A percentile compares a stretch with the other conserved stretches of the same genome.
Conservation (phyloP, 805 yeast genomes). For the Nakazawaea siamensis region DNA sequence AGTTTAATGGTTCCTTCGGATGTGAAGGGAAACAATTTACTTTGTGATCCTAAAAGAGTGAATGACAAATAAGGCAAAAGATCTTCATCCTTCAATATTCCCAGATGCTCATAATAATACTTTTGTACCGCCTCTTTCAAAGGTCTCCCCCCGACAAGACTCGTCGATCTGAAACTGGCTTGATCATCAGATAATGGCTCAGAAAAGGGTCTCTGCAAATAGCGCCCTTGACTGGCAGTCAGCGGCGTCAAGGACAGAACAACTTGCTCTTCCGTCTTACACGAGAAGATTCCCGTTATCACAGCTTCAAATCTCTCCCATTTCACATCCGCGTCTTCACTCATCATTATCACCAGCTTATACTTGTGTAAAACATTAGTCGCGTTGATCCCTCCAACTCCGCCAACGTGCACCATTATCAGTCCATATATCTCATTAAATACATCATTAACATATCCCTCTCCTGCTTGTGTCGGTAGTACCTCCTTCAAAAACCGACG, state of each 20-base stretch:
- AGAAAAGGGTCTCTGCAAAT: neutral
- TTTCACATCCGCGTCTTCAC: slow-evolving; percentile 14
- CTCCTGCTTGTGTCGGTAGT: slow-evolving; percentile 29
- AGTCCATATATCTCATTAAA: slow-evolving; percentile 7
- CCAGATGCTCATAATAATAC: slow-evolving; percentile 22
- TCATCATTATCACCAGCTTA: slow-evolving; percentile 17
- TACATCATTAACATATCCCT: slow-evolving; percentile 24
- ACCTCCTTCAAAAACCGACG: slow-evolving; percentile 27
- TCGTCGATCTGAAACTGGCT: slow-evolving; percentile 6
- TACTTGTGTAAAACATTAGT: slow-evolving; percentile 11
- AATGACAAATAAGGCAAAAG: slow-evolving; percentile 41
- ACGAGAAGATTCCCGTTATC: slow-evolving; percentile 22
- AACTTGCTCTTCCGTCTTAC: slow-evolving; percentile 24
- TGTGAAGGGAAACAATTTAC: slow-evolving; percentile 42
- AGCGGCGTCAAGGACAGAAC: slow-evolving; percentile 28
- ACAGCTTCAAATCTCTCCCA: slow-evolving; percentile 28
- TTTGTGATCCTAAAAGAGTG: slow-evolving; percentile 54
- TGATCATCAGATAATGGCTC: slow-evolving; percentile 1
- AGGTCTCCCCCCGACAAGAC: slow-evolving; percentile 13
- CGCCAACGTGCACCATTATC: neutral
- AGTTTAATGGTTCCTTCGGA: slow-evolving; percentile 24
- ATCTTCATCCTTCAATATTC: slow-evolving; percentile 28
- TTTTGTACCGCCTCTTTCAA: slow-evolving; percentile 22
- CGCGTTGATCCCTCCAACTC: slow-evolving; percentile 2
- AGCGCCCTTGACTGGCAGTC: neutral